Percentiles rank a stretch among this genome's conserved stretches.
Evolutionary conservation across 352 stramenopile species (phyloP).

Genomic region (Elongisporangium senticosum): DNA sequence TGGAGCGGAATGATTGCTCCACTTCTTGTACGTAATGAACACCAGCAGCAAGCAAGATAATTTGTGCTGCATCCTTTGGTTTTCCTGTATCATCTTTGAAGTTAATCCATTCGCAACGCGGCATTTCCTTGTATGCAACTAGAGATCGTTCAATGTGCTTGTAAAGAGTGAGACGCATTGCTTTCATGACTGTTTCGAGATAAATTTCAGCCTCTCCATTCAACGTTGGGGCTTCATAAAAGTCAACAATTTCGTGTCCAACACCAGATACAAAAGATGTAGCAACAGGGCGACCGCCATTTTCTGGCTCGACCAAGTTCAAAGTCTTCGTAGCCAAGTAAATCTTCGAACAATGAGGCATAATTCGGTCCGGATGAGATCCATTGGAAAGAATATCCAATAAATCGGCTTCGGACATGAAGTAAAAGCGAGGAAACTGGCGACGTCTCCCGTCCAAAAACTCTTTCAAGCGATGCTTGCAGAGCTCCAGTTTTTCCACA

Average conservation of each 20-base stretch:
- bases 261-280: slow-evolving; percentile 93
- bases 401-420: slow-evolving; percentile 89
- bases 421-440: slow-evolving; percentile 94
- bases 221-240: slow-evolving; percentile 88
- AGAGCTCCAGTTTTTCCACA: slow-evolving; percentile 90
- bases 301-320: slow-evolving; percentile 57
- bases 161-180: slow-evolving; percentile 93
- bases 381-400: slow-evolving; percentile 96
- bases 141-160: slow-evolving; percentile 92
- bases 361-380: slow-evolving; percentile 90
- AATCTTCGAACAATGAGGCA: slow-evolving; percentile 95
- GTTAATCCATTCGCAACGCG: slow-evolving; percentile 95
- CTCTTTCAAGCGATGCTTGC: slow-evolving; percentile 93
- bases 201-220: slow-evolving; percentile 98
- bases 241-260: slow-evolving; percentile 91
- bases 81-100: slow-evolving; percentile 86
- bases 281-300: slow-evolving; percentile 69
- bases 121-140: slow-evolving; percentile 86
- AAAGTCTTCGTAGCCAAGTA: slow-evolving; percentile 94
- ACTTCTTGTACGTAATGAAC: slow-evolving; percentile 94
- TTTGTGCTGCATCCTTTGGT: slow-evolving; percentile 93
- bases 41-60: slow-evolving; percentile 90
- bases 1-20: slow-evolving; percentile 73
- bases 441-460: slow-evolving; percentile 92
- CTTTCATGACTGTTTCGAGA: slow-evolving; percentile 92